These are phyloP conservation scores for Picea abies DNA, from an alignment of 83 land plant species.

Conservation along the genomic window DNA sequence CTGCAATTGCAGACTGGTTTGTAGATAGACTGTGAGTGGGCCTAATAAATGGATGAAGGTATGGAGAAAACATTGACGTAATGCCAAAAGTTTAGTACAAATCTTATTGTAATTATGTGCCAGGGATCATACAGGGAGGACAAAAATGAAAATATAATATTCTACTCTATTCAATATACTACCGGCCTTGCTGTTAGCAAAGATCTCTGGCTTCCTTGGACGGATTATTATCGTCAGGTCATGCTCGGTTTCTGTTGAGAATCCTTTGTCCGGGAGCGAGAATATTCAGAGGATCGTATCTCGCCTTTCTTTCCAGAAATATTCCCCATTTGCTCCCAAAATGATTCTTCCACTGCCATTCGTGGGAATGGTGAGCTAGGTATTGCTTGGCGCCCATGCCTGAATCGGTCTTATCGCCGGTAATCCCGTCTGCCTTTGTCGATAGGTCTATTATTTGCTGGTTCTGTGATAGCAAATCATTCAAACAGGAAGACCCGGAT, in stretches of 20 bases:
- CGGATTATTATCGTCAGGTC: too few species aligned
- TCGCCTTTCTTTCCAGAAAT: conserved; percentile 42
- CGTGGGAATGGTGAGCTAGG: conserved; percentile 47
- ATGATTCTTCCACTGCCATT: conserved; percentile 53
- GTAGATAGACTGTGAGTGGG: too few species aligned
- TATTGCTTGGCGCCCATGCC: conserved; percentile 48
- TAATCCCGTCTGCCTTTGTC: neutral
- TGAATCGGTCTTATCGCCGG: conserved; percentile 3
- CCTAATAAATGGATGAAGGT: too few species aligned
- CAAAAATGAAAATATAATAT: too few species aligned
- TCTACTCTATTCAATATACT: too few species aligned
- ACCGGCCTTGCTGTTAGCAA: too few species aligned
- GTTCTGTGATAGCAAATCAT: conserved; percentile 22
- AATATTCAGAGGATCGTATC: conserved; percentile 53
- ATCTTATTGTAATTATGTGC: too few species aligned
- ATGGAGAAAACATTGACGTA: too few species aligned
- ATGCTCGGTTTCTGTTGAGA: neutral
- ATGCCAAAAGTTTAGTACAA: too few species aligned
- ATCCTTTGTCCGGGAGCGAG: conserved; percentile 58
- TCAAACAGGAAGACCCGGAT: conserved; percentile 12
- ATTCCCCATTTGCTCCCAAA: conserved; percentile 61
- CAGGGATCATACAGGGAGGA: too few species aligned
- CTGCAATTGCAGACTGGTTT: too few species aligned
- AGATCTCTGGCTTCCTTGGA: too few species aligned
- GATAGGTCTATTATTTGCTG: conserved; percentile 11